Evolutionary conservation across 176 grass and related monocot species (phyloP).

Genomic region (Cenchrus fungigraminus): DNA sequence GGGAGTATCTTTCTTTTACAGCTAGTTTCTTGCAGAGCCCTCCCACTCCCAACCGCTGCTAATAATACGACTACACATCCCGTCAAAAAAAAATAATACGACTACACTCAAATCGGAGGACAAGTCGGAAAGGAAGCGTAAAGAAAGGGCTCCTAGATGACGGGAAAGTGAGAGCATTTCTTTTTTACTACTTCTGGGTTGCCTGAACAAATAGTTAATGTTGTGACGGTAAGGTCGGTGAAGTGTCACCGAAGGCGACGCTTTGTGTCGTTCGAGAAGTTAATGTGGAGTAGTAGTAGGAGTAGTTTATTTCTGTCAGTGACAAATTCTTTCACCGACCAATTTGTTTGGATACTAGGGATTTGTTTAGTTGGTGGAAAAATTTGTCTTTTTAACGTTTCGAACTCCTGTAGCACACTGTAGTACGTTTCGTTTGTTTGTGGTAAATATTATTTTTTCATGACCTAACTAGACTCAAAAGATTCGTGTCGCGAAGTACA

Average conservation of each 20-base stretch:
- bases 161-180: background rate
- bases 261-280: slow-evolving; percentile 11
- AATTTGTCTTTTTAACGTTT: no score
- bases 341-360: background rate
- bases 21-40: background rate
- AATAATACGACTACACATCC: background rate
- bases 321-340: background rate
- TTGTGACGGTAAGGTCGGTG: slow-evolving; percentile 42
- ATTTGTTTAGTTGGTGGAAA: no score
- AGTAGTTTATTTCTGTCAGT: background rate
- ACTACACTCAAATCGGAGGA: background rate
- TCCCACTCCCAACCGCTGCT: background rate
- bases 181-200: background rate
- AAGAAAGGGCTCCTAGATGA: background rate
- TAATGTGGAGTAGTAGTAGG: background rate
- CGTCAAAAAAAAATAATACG: background rate
- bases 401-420: no score
- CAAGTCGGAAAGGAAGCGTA: background rate
- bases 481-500: no score
- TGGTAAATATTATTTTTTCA: no score
- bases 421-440: no score
- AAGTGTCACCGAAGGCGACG: slow-evolving; percentile 15
- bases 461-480: no score
- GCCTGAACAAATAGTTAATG: slow-evolving; percentile 32
- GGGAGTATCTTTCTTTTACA: background rate